A percentile compares a stretch with the other conserved stretches of the same genome.
phyloP scores from a whole-genome alignment of 495 filamentous ascomycete species.

The Penicillium lagena region DNA sequence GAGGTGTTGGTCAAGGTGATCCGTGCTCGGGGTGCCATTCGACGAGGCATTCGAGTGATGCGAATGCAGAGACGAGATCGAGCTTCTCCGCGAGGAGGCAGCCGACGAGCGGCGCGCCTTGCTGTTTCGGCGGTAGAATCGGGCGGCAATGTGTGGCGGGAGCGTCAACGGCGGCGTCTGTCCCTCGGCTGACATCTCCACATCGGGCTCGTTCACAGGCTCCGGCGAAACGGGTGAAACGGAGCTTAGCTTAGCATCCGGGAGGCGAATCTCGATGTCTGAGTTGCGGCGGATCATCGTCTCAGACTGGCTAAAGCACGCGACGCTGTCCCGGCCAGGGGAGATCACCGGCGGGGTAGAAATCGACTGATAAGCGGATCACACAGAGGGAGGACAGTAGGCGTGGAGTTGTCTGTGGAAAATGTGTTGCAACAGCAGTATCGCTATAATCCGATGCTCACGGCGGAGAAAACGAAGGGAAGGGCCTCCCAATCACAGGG shows the following conservation, averaged over 20 bases:
- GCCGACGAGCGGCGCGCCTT: slow-evolving; percentile 74
- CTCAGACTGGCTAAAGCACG: slow-evolving; percentile 1
- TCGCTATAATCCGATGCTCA: background rate
- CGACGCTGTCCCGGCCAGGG: slow-evolving; percentile 1
- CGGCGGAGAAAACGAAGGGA: background rate
- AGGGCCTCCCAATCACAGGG: slow-evolving; percentile 10
- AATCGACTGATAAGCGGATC: slow-evolving; percentile 19
- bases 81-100: slow-evolving; percentile 82
- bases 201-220: slow-evolving; percentile 23
- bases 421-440: background rate
- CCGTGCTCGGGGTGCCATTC: slow-evolving; percentile 65
- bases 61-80: slow-evolving; percentile 80
- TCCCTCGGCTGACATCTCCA: slow-evolving; percentile 44
- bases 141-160: slow-evolving; percentile 78
- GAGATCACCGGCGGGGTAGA: slow-evolving; percentile 14
- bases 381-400: slow-evolving; percentile 1
- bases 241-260: slow-evolving; percentile 30
- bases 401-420: background rate
- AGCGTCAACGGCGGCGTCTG: slow-evolving; percentile 47
- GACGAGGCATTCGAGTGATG: slow-evolving; percentile 56
- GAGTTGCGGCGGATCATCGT: slow-evolving; percentile 44
- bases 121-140: slow-evolving; percentile 68
- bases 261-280: slow-evolving; percentile 40
- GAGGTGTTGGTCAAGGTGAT: slow-evolving; percentile 82
- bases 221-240: slow-evolving; percentile 14